Evolutionary conservation across 169 alveolate species (phyloP).

Genomic region (Theileria equi): DNA sequence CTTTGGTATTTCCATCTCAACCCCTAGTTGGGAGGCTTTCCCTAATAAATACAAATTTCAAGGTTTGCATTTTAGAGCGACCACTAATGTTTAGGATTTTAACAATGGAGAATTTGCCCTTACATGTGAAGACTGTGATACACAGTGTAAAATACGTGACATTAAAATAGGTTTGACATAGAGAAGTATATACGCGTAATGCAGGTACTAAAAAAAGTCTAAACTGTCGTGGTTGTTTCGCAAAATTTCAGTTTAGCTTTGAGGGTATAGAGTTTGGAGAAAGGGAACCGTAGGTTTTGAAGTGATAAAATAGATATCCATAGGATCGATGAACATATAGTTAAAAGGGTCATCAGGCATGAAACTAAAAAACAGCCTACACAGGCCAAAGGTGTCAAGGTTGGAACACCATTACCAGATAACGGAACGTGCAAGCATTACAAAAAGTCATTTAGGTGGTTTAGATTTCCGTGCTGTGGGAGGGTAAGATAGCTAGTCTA

Average conservation of each 20-base stretch:
- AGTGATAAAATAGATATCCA: neutral
- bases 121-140: slow-evolving; percentile 63
- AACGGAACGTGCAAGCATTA: slow-evolving; percentile 85
- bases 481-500: slow-evolving; percentile 47
- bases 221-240: slow-evolving; percentile 56
- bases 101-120: slow-evolving; percentile 39
- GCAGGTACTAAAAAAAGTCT: slow-evolving; percentile 30
- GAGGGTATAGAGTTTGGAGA: slow-evolving; percentile 32
- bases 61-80: neutral
- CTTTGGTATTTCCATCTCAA: slow-evolving; percentile 27
- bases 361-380: slow-evolving; percentile 24
- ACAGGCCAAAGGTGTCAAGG: slow-evolving; percentile 43
- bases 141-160: slow-evolving; percentile 54
- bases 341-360: slow-evolving; percentile 14
- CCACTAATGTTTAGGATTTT: slow-evolving; percentile 6
- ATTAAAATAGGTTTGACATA: slow-evolving; percentile 35
- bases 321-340: neutral
- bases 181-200: neutral
- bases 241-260: slow-evolving; percentile 29
- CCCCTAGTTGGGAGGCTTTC: slow-evolving; percentile 31
- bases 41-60: slow-evolving; percentile 27
- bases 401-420: slow-evolving; percentile 81
- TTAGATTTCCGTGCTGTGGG: slow-evolving; percentile 86
- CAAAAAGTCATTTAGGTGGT: slow-evolving; percentile 85
- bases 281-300: slow-evolving; percentile 25